Evolutionary conservation across 768 basidiomycete genomes (phyloP).

Genomic region (Boletus speciosus): DNA sequence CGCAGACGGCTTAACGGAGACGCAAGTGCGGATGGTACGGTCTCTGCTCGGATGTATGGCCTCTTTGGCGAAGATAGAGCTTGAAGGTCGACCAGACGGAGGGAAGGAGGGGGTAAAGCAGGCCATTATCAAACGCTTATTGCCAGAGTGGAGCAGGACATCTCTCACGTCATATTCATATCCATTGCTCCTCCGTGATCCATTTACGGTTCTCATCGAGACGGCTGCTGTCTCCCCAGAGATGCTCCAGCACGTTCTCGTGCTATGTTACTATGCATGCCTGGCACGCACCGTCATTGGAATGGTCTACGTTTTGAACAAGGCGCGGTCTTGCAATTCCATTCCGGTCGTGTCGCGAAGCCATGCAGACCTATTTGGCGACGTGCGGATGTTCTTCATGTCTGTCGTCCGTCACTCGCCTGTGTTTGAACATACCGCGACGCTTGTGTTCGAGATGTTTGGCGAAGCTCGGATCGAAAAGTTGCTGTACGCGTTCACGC

Average conservation of each 20-base stretch:
- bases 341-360: conserved; percentile 43
- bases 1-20: conserved; percentile 65
- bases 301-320: conserved; percentile 77
- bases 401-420: conserved; percentile 88
- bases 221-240: conserved; percentile 87
- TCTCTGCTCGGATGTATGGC: conserved; percentile 69
- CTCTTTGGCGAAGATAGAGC: conserved; percentile 62
- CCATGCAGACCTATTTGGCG: conserved; percentile 76
- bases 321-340: conserved; percentile 54
- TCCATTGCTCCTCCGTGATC: conserved; percentile 85
- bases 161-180: conserved; percentile 80
- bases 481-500: conserved; percentile 79
- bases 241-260: conserved; percentile 83
- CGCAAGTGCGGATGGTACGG: conserved; percentile 72
- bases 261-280: conserved; percentile 86
- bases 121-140: conserved; percentile 81
- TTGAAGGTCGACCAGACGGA: conserved; percentile 68
- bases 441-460: conserved; percentile 72
- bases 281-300: conserved; percentile 85
- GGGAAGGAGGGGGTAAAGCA: conserved; percentile 76
- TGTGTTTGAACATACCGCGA: conserved; percentile 81
- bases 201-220: conserved; percentile 86
- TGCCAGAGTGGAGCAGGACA: conserved; percentile 90
- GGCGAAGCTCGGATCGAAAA: conserved; percentile 85
- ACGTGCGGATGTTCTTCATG: conserved; percentile 86